phyloP scores from a whole-genome alignment of 2,329 filamentous ascomycete species.

The Ophiocordyceps camponoti-leonardi region DNA sequence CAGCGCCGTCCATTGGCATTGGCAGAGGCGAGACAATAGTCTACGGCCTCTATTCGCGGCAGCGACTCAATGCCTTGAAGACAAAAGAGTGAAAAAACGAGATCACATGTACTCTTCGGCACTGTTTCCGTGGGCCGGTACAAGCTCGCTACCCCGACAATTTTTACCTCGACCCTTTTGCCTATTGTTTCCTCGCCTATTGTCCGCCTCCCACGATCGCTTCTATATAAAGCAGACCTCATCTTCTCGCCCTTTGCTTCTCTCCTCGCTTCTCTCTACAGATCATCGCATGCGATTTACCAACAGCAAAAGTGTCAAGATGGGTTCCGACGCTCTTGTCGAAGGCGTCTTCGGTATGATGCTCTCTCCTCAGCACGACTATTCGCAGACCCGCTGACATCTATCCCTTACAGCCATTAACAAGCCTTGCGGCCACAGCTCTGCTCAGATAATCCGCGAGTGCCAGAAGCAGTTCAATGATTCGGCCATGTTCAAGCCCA shows the following conservation, averaged over 20 bases:
- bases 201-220: background rate
- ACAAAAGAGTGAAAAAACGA: no score
- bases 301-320: conserved; percentile 19
- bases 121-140: background rate
- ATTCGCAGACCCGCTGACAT: background rate
- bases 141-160: no score
- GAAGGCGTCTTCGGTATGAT: conserved; percentile 41
- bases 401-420: conserved; percentile 51
- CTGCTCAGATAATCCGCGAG: conserved; percentile 78
- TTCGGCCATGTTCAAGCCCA: conserved; percentile 62
- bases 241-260: background rate
- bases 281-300: conserved; percentile 11
- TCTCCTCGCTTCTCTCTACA: background rate
- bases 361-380: background rate
- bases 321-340: conserved; percentile 34
- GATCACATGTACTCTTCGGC: background rate
- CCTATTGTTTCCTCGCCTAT: background rate
- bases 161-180: background rate
- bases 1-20: background rate
- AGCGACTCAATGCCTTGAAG: no score
- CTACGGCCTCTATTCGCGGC: no score
- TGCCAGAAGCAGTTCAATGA: conserved; percentile 72
- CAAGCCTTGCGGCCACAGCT: conserved; percentile 76
- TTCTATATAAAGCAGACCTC: background rate
- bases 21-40: background rate